A percentile compares a stretch with the other conserved stretches of the same genome.
Evolutionary conservation across 2,329 filamentous ascomycete genomes (phyloP).

Genomic region (Aspergillus carbonarius): DNA sequence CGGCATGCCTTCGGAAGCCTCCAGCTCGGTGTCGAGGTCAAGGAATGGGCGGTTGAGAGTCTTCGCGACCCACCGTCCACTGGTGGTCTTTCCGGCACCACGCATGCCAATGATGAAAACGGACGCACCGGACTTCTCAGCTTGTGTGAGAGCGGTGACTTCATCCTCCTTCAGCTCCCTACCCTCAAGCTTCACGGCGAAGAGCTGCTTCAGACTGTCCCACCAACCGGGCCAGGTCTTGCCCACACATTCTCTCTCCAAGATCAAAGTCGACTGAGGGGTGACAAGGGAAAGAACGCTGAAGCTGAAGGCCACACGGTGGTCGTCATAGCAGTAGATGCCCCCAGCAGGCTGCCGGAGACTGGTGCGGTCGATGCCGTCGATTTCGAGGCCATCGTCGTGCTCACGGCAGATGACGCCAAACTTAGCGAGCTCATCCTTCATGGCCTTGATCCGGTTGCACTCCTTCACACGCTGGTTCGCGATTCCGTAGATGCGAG

Average conservation of each 20-base stretch:
- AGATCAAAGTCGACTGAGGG: constrained; percentile 70
- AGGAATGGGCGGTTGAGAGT: constrained; percentile 74
- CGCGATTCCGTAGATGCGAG: constrained; percentile 87
- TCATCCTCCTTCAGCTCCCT: constrained; percentile 56
- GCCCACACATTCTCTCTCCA: constrained; percentile 87
- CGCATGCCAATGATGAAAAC: constrained; percentile 97
- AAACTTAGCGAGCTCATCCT: constrained; percentile 89
- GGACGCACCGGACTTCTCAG: constrained; percentile 56
- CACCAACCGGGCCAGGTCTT: constrained; percentile 99
- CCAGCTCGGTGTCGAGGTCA: constrained; percentile 86
- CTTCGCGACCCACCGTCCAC: constrained; percentile 78
- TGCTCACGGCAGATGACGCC: constrained; percentile 82
- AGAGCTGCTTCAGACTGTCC: constrained; percentile 79
- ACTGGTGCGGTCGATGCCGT: constrained; percentile 55
- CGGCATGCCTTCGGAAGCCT: constrained; percentile 67
- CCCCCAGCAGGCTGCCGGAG: constrained; percentile 60
- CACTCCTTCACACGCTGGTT: constrained; percentile 99
- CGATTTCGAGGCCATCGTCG: constrained; percentile 82
- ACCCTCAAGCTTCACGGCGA: constrained; percentile 74
- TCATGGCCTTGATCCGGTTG: constrained; percentile 94
- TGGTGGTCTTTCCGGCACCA: constrained; percentile 93
- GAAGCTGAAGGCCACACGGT: constrained; percentile 98
- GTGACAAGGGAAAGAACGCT: constrained; percentile 77
- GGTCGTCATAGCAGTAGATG: constrained; percentile 93
- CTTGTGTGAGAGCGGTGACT: constrained; percentile 36